phyloP scores from a whole-genome alignment of 2,329 filamentous ascomycete species.

The Pyricularia pennisetigena region DNA sequence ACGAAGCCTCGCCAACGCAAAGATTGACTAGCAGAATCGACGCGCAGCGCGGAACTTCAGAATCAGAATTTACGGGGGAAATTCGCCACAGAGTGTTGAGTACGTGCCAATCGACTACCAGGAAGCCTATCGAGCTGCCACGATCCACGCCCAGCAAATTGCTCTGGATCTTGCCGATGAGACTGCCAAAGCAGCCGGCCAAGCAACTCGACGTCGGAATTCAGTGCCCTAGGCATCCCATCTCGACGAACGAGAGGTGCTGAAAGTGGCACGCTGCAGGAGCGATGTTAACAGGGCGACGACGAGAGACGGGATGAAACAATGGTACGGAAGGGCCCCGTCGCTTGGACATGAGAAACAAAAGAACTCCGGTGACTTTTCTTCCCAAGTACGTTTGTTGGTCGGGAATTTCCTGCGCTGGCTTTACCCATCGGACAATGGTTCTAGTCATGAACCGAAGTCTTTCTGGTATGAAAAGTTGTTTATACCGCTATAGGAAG shows the following conservation, averaged over 20 bases:
- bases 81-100: background rate
- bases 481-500: background rate
- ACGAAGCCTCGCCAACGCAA: constrained; percentile 58
- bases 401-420: background rate
- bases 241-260: background rate
- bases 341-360: background rate
- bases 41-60: background rate
- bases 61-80: background rate
- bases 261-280: background rate
- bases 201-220: background rate
- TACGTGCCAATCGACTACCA: background rate
- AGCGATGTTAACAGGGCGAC: background rate
- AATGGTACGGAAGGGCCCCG: background rate
- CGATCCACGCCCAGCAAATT: background rate
- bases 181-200: background rate
- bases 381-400: background rate
- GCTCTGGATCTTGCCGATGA: background rate
- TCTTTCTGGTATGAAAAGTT: background rate
- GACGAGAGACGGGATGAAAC: background rate
- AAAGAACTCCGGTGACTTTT: background rate
- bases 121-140: background rate
- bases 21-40: constrained; percentile 51
- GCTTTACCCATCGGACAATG: background rate
- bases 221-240: background rate
- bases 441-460: background rate